Base-by-base conservation (phyloP, 495 filamentous ascomycete genomes). In the Staphylotrichum longicolle region DNA sequence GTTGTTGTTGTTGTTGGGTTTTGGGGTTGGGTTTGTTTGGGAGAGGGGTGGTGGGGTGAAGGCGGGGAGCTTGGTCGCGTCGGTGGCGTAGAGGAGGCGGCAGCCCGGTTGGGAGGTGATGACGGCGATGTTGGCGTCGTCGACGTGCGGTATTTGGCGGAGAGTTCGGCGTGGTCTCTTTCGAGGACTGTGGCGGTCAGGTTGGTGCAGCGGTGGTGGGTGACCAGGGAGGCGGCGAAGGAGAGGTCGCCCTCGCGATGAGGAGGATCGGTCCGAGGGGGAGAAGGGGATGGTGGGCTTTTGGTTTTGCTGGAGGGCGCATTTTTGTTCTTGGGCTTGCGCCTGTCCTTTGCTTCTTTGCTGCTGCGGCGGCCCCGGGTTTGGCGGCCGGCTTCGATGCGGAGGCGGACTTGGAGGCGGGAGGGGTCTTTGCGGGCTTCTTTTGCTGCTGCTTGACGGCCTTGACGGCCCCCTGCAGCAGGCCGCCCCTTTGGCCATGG, bases 221-320 rank as follows among this genome's bases (percentile, higher is more conserved):
- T 76, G 60, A 88, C 80, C 12, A 98, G 78, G 1, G 89, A 89
- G 61, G 81, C 83, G 15, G 92, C 85, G 73, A 96, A 97, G 58
- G 90, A 93, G 70, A 98, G 92, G 70, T 98, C 93, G 78, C 89
- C 93, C 78, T 98, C 93, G 53, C 93, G 66, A 98, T 73, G 3
- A 97, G 81, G 33, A 98, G 83, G 61, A 97, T 89, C 58, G 82
- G 70, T 94, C 85, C 54, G 77, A 72, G 30, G 82, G 80, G 27
- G 78, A 72, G 75, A 95, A 96, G n/a, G 91, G 93, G 62, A 95
- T 85, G 32, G 39, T 57, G 51, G 51, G 48, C 50, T 62, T 63
- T 40, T 68, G 68, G 59, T 67, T 64, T 35, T 66, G 65, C 15
- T 58, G 48, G n/a, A 41, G 60, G 37, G 65, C 6, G 35, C 15